phyloP scores from a whole-genome alignment of 2,329 filamentous ascomycete genomes.

The Ophiocordyceps camponoti-rufipedis region DNA sequence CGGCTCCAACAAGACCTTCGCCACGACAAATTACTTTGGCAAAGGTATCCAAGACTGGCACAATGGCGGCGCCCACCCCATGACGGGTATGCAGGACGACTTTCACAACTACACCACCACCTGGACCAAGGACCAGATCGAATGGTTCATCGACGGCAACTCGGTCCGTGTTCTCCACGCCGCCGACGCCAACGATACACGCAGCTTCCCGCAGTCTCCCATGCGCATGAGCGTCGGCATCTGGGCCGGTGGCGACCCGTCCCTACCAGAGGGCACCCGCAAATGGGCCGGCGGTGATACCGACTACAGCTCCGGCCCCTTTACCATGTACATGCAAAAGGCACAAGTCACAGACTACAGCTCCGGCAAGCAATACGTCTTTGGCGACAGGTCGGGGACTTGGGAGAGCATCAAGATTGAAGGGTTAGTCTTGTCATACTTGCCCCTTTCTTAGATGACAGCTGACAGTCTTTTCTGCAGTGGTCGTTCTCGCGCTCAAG shows the following conservation, averaged over 20 bases:
- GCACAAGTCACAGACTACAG: slow-evolving; percentile 37
- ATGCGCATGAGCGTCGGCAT: slow-evolving; percentile 52
- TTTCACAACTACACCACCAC: slow-evolving; percentile 62
- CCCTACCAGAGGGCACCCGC: slow-evolving; percentile 35
- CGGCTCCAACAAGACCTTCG: slow-evolving; percentile 43
- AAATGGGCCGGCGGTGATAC: slow-evolving; percentile 55
- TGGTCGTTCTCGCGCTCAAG: slow-evolving; percentile 37
- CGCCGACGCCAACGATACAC: slow-evolving; percentile 39
- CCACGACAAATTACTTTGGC: slow-evolving; percentile 62
- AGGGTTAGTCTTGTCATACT: slow-evolving; percentile 21
- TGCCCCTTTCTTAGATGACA: too few relatives aligned
- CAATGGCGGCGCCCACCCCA: slow-evolving; percentile 40
- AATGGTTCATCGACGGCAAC: slow-evolving; percentile 52
- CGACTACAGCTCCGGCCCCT: slow-evolving; percentile 47
- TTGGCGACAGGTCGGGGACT: slow-evolving; percentile 39
- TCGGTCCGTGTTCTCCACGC: slow-evolving; percentile 45
- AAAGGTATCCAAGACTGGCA: slow-evolving; percentile 49
- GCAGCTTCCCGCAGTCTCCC: slow-evolving; percentile 58
- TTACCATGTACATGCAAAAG: slow-evolving; percentile 55
- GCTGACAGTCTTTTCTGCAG: slow-evolving; percentile 10
- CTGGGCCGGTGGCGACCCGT: slow-evolving; percentile 42
- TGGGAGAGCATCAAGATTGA: slow-evolving; percentile 45
- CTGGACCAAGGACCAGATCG: slow-evolving; percentile 49
- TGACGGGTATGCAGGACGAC: slow-evolving; percentile 36
- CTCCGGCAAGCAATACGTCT: slow-evolving; percentile 47